These are phyloP conservation scores for Cryomyces antarcticus DNA, from an alignment of 495 filamentous ascomycete genomes.

Conservation along the genomic window DNA sequence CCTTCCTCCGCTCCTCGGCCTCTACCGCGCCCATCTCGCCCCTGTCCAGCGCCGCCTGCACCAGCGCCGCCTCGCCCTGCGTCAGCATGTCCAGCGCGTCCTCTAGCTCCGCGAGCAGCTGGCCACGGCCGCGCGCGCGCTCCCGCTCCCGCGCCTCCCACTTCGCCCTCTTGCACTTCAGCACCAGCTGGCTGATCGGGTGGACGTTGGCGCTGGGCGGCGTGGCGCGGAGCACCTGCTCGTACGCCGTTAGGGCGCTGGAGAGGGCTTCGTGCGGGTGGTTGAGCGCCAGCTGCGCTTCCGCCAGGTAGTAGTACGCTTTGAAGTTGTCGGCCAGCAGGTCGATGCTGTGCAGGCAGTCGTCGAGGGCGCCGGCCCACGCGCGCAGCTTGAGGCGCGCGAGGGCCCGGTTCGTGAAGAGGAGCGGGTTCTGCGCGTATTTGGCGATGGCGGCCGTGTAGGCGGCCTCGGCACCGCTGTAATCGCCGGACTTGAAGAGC, in stretches of 20 bases:
- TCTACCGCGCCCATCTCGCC: slow-evolving; percentile 19
- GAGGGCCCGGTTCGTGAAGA: slow-evolving; percentile 82
- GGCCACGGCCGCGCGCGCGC: slow-evolving; percentile 21
- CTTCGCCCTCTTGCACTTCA: slow-evolving; percentile 58
- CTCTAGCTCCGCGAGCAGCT: slow-evolving; percentile 35
- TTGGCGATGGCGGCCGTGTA: slow-evolving; percentile 66
- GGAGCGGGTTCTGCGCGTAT: slow-evolving; percentile 37
- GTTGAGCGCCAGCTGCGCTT: slow-evolving; percentile 56
- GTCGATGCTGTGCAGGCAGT: slow-evolving; percentile 54
- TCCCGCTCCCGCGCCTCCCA: slow-evolving; percentile 33
- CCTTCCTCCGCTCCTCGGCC: slow-evolving; percentile 28
- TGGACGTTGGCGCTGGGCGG: no score
- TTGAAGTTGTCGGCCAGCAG: slow-evolving; percentile 52
- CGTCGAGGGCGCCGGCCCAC: slow-evolving; percentile 59
- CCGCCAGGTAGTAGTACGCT: slow-evolving; percentile 54
- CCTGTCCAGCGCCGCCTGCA: slow-evolving; percentile 14
- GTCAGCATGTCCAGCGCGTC: slow-evolving; percentile 24
- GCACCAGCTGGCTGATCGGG: slow-evolving; percentile 32
- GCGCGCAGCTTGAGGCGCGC: slow-evolving; percentile 50
- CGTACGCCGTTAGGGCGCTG: slow-evolving; percentile 53
- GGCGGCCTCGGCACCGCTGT: slow-evolving; percentile 45
- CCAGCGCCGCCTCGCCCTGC: slow-evolving; percentile 25
- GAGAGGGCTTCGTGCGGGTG: slow-evolving; percentile 56
- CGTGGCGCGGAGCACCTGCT: slow-evolving; percentile 38
- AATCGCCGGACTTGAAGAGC: slow-evolving; percentile 36